Base-by-base conservation (phyloP, 192 early-diverging fungal genomes). In the Umbelopsis vinacea region DNA sequence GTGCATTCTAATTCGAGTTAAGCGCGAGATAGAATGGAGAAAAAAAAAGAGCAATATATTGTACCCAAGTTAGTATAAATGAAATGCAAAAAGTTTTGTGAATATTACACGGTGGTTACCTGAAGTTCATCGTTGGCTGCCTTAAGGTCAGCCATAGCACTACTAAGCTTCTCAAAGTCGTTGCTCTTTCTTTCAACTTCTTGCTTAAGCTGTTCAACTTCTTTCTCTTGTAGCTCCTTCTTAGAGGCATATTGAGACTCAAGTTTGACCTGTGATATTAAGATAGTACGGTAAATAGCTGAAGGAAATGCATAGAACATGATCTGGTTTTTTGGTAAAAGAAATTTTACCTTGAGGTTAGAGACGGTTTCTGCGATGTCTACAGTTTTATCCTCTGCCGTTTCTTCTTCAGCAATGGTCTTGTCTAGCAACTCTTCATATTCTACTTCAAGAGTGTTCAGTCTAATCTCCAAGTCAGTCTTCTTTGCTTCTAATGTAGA, bases 231-330 rank as follows among this genome's bases (percentile, higher is more conserved):
- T 29, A 83, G 74, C 67, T 94, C 92, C 26, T 85, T 83, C 80
- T 95, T 97, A 78, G 87, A 83, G 71, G 79, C 86, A 79, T 94
- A 96, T 79, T 94, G 91, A 4, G 78, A 81, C 77, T 98, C 97
- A 9, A 98, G 87, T 83, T 94, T 93, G 68, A 79, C 75, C 82
- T 86, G 52, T 17, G 24, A 29, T 15, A 67, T 57, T 47, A 19
- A 7, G 29, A 21, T 43, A 70, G 14, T 17, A 14, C 6, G 29
- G 17, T 43, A 63, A 38, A 6, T 29, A 66, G 8, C 40, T 57
- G 38, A 40, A 0, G 24, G n/a, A 0, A 6, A 43, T 23, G 26
- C 21, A 43, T 23, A 60, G 24, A 54, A 33, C 14, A 19, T 23
- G 15, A 19, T 17, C 4, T 48, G 33, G 24, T 46, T n/a, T n/a